These are phyloP conservation scores for Trametes coccinea DNA, from an alignment of 768 basidiomycete species.

Conservation along the genomic window DNA sequence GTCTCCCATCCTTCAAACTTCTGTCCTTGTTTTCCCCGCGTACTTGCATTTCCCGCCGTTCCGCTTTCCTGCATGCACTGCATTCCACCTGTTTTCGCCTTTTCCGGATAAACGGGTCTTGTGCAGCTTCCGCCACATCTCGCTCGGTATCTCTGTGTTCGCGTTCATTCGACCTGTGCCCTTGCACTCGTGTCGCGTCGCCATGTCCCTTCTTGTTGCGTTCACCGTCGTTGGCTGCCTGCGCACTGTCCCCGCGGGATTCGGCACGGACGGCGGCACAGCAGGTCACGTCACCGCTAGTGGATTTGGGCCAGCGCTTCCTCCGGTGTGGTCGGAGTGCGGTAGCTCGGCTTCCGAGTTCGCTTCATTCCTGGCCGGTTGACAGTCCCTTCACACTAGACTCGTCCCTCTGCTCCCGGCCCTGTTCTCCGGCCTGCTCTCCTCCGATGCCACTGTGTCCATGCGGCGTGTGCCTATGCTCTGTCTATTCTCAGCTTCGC, in stretches of 20 bases:
- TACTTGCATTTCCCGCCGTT: background rate
- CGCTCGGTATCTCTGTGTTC: background rate
- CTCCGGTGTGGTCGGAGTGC: constrained; percentile 18
- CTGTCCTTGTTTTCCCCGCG: background rate
- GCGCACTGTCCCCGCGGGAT: constrained; percentile 3
- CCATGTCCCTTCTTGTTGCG: background rate
- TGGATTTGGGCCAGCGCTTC: constrained; percentile 4
- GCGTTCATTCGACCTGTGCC: too few species aligned
- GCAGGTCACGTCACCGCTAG: constrained; percentile 7
- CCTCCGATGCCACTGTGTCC: background rate
- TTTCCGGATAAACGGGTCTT: background rate
- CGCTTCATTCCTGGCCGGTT: constrained; percentile 8
- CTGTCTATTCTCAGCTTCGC: background rate
- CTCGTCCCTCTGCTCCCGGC: background rate
- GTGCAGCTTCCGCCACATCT: background rate
- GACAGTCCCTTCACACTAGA: constrained; percentile 3
- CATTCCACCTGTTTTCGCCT: background rate
- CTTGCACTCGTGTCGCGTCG: background rate
- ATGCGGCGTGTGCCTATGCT: background rate
- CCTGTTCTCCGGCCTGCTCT: constrained; percentile 5
- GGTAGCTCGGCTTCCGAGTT: background rate
- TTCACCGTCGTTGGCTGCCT: background rate
- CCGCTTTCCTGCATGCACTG: background rate
- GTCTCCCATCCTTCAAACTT: background rate
- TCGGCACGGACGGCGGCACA: constrained; percentile 5